A percentile compares a stretch with the other conserved stretches of the same genome.
Conservation (phyloP, 441 rosid species). For the Capsella rubella region DNA sequence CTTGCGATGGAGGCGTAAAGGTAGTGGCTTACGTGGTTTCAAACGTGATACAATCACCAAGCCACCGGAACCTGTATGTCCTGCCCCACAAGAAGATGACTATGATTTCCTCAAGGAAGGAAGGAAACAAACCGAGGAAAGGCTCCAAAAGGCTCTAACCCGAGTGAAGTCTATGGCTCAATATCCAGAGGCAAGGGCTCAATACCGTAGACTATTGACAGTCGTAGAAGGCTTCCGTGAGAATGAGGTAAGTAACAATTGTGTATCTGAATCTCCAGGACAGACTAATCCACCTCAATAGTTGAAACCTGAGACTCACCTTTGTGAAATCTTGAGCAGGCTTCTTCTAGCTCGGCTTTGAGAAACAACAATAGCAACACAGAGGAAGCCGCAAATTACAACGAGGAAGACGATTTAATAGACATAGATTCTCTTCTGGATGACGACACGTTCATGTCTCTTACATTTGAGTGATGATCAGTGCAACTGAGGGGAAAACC, state of each 20-base stretch:
- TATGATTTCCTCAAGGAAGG: slow-evolving; percentile 74
- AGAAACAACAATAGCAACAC: slow-evolving; percentile 37
- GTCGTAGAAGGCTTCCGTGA: slow-evolving; percentile 72
- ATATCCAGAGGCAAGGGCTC: slow-evolving; percentile 87
- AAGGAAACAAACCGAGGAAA: slow-evolving; percentile 82
- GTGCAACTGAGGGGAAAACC: background rate
- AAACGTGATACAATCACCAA: slow-evolving; percentile 42
- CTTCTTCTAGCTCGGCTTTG: slow-evolving; percentile 45
- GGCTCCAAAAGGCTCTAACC: slow-evolving; percentile 79
- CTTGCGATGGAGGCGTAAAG: slow-evolving; percentile 90
- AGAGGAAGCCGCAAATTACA: slow-evolving; percentile 54
- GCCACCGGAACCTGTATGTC: slow-evolving; percentile 36
- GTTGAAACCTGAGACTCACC: slow-evolving; percentile 14
- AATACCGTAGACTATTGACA: slow-evolving; percentile 82
- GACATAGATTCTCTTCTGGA: slow-evolving; percentile 72
- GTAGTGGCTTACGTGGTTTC: slow-evolving; percentile 84
- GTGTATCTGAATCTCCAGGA: background rate
- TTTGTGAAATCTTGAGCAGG: slow-evolving; percentile 33
- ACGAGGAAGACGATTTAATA: slow-evolving; percentile 51
- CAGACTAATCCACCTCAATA: background rate
- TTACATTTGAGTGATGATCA: slow-evolving; percentile 56
- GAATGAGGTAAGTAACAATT: slow-evolving; percentile 53
- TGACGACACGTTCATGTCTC: slow-evolving; percentile 73
- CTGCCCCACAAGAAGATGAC: slow-evolving; percentile 55
- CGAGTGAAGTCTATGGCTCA: slow-evolving; percentile 95